Evolutionary conservation across 352 stramenopile genomes (phyloP).

Genomic region (Globisporangium cylindrosporum): DNA sequence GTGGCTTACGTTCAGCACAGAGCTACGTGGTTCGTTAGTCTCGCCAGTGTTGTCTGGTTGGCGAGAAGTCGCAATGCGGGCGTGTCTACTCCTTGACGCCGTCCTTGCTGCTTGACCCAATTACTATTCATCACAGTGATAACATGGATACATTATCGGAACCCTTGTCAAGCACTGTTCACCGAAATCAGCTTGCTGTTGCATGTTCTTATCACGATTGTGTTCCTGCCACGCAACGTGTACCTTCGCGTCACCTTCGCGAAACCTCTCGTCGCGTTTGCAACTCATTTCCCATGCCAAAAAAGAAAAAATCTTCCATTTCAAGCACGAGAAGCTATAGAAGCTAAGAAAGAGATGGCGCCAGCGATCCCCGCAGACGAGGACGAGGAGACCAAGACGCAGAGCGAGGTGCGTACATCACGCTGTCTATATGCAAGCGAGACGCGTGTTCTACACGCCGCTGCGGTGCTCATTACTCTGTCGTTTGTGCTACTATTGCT

Average conservation of each 20-base stretch:
- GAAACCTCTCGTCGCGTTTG: conserved; percentile 5
- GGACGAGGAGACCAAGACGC: conserved; percentile 14
- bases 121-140: background rate
- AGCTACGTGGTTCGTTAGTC: background rate
- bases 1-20: no score
- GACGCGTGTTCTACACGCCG: background rate
- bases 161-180: background rate
- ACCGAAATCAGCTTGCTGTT: background rate
- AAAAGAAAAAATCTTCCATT: conserved; percentile 8
- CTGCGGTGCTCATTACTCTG: background rate
- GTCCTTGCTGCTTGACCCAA: background rate
- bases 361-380: conserved; percentile 8
- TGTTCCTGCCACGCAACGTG: background rate
- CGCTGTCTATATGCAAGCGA: background rate
- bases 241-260: conserved; percentile 8
- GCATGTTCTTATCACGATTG: background rate
- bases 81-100: no score
- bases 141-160: background rate
- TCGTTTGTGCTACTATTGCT: background rate
- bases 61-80: background rate
- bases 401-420: background rate
- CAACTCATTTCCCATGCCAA: conserved; percentile 1
- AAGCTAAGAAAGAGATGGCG: conserved; percentile 6
- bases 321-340: background rate
- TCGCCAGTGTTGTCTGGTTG: background rate